A percentile compares a stretch with the other conserved stretches of the same genome.
These are phyloP conservation scores for Alternaria burnsii DNA, from an alignment of 2,329 filamentous ascomycete species.

Conservation along the genomic window DNA sequence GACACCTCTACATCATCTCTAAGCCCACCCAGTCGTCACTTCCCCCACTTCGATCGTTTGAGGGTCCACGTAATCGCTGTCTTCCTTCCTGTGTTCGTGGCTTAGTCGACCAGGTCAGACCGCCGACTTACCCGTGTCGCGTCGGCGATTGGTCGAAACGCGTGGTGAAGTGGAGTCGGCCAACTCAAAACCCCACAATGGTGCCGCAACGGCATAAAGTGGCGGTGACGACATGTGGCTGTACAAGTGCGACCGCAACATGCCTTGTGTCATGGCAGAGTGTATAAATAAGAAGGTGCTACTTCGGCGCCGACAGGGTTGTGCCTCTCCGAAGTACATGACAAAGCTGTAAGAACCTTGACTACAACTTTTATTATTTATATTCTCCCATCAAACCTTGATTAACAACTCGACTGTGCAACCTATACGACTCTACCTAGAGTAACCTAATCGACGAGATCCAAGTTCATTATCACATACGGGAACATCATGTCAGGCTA, in stretches of 20 bases:
- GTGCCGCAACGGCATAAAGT: constrained; percentile 1
- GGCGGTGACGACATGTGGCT: constrained; percentile 19
- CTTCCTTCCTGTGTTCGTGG: neutral
- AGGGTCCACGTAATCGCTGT: constrained; percentile 12
- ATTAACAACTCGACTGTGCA: neutral
- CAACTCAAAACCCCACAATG: constrained; percentile 3
- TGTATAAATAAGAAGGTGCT: constrained; percentile 6
- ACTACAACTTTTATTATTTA: neutral
- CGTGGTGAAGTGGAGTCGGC: constrained; percentile 5
- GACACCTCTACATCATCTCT: neutral
- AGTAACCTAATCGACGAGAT: neutral
- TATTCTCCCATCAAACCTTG: neutral
- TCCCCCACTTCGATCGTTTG: neutral
- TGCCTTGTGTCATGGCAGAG: neutral
- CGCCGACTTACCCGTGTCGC: constrained; percentile 7
- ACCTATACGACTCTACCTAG: neutral
- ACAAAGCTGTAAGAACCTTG: neutral
- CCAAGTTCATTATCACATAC: neutral
- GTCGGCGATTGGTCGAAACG: constrained; percentile 6
- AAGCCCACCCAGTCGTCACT: constrained; percentile 2
- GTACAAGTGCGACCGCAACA: neutral
- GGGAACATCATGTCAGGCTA: constrained; percentile 22
- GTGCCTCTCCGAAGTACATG: neutral
- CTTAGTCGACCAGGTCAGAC: constrained; percentile 1
- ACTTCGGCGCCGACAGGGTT: neutral